Evolutionary conservation across 306 rosid genomes (phyloP).

Genomic region (Gynostemma pentaphyllum): DNA sequence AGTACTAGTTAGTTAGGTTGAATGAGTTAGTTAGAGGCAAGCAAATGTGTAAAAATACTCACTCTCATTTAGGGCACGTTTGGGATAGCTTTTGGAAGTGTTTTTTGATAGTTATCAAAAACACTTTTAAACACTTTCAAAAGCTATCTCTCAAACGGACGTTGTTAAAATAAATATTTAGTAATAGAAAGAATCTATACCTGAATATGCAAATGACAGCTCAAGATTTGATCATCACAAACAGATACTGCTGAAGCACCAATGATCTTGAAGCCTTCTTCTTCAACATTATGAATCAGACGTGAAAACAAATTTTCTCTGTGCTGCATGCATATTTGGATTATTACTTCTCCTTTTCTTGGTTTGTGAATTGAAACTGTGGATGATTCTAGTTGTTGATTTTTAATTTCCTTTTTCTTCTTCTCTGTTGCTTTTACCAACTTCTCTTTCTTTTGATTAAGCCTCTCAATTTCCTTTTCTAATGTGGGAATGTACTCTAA

Average conservation of each 20-base stretch:
- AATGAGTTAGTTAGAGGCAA: too few species aligned
- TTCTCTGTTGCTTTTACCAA: background rate
- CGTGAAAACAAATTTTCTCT: conserved; percentile 1
- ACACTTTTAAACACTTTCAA: too few species aligned
- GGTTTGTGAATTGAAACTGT: background rate
- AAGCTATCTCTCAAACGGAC: too few species aligned
- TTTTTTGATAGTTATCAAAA: too few species aligned
- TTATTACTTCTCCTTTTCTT: conserved; percentile 1
- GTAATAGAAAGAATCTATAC: background rate
- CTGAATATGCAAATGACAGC: conserved; percentile 13
- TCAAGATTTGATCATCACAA: background rate
- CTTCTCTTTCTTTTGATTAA: conserved; percentile 7
- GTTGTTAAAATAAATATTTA: too few species aligned
- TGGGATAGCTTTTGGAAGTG: too few species aligned
- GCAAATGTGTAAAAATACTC: too few species aligned
- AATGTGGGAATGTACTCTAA: conserved; percentile 17
- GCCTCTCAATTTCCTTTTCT: conserved; percentile 14
- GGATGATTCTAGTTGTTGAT: background rate
- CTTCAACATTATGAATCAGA: conserved; percentile 6
- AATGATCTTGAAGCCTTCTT: background rate
- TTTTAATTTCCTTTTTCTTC: background rate
- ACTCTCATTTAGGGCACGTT: too few species aligned
- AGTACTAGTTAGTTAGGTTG: too few species aligned
- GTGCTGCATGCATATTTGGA: conserved; percentile 14
- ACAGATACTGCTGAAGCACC: background rate